Evolutionary conservation across 768 basidiomycete genomes (phyloP).

Genomic region (Dentipellis fragilis): DNA sequence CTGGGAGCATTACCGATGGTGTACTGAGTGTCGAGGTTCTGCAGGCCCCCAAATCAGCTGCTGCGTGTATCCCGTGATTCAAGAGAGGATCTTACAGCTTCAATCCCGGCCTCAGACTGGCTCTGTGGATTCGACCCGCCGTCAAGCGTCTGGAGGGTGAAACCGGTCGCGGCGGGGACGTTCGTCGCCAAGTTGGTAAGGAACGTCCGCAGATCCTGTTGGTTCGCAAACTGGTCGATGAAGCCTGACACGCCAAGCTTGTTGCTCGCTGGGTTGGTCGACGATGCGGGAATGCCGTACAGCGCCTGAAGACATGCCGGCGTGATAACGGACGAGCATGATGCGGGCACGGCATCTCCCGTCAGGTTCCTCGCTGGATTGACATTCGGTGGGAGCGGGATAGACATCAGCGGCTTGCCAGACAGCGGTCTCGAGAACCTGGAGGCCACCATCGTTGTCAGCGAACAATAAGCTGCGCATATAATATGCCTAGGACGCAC

Average conservation of each 20-base stretch:
- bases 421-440: constrained; percentile 2
- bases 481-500: not conserved
- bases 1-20: constrained; percentile 13
- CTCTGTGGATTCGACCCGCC: constrained; percentile 6
- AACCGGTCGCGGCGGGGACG: constrained; percentile 4
- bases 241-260: constrained; percentile 13
- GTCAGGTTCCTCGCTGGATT: not conserved
- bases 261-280: constrained; percentile 5
- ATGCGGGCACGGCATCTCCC: not conserved
- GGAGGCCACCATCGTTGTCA: not conserved
- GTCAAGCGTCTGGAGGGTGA: constrained; percentile 9
- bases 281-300: constrained; percentile 13
- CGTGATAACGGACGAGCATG: constrained; percentile 8
- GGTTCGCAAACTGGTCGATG: constrained; percentile 12
- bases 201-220: constrained; percentile 8
- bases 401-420: not conserved
- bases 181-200: constrained; percentile 2
- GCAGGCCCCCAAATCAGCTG: not conserved
- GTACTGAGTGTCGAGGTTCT: constrained; percentile 17
- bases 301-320: constrained; percentile 15
- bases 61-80: not conserved
- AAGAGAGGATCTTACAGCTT: not conserved
- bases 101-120: constrained; percentile 1
- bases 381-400: not conserved
- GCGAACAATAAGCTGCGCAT: too few relatives aligned